Conservation (phyloP, 495 filamentous ascomycete genomes). For the Penicillium longicatenatum region DNA sequence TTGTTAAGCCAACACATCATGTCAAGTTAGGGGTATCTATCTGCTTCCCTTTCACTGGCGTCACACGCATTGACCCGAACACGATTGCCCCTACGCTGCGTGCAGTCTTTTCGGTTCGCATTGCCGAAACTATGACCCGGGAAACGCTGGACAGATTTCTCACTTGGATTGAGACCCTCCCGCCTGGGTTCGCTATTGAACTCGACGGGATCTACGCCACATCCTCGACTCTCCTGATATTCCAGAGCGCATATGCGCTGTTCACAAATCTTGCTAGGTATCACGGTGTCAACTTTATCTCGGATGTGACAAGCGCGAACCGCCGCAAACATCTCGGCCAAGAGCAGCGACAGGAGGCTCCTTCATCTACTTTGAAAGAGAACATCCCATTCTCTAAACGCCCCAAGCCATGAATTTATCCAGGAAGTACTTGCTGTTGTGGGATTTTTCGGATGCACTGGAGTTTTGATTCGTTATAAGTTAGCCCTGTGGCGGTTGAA, state of each 20-base stretch:
- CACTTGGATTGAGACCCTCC: constrained; percentile 17
- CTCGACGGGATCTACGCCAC: constrained; percentile 14
- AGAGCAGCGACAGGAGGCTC: constrained; percentile 10
- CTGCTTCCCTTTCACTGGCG: constrained; percentile 14
- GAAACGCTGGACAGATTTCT: constrained; percentile 13
- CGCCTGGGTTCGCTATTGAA: constrained; percentile 6
- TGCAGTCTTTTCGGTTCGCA: constrained; percentile 18
- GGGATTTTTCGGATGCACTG: too few relatives aligned
- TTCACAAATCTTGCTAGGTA: constrained; percentile 13
- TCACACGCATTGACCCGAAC: constrained; percentile 8
- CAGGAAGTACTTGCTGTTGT: constrained; percentile 1
- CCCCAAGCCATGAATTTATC: constrained; percentile 9
- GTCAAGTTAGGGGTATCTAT: constrained; percentile 14
- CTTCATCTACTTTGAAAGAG: constrained; percentile 10
- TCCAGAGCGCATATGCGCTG: constrained; percentile 15
- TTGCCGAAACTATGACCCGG: constrained; percentile 14
- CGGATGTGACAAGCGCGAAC: constrained; percentile 15
- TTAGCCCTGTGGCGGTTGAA: too few relatives aligned
- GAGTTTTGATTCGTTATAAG: too few relatives aligned
- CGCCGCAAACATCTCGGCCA: constrained; percentile 11
- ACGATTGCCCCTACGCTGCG: constrained; percentile 14
- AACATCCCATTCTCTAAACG: constrained; percentile 11
- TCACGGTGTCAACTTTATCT: constrained; percentile 12
- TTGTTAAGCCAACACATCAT: constrained; percentile 14
- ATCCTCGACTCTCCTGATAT: constrained; percentile 13